Conservation (phyloP, 495 filamentous ascomycete species). For the Xylaria castorea region DNA sequence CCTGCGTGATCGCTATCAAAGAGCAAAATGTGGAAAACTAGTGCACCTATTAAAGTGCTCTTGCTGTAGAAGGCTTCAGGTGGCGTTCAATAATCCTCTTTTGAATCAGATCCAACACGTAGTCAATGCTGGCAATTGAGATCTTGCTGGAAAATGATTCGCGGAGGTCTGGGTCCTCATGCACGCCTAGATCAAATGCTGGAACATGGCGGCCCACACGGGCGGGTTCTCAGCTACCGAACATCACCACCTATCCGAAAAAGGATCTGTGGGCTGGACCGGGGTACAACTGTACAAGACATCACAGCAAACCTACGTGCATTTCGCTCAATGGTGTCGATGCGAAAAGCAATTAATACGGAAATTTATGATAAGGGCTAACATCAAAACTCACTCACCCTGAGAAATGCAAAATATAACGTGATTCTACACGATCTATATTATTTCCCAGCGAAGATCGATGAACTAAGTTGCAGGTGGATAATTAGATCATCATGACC, state of each 20-base stretch:
- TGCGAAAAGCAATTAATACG: background rate
- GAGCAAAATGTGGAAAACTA: no score
- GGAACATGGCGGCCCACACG: background rate
- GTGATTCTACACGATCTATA: background rate
- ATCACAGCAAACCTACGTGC: background rate
- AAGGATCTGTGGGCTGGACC: background rate
- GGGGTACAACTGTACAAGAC: background rate
- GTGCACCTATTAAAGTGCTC: background rate
- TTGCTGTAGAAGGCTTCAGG: background rate
- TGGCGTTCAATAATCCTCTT: background rate
- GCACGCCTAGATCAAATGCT: slow-evolving; percentile 1
- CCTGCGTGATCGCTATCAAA: background rate
- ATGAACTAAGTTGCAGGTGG: background rate
- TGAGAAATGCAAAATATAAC: background rate
- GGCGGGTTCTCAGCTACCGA: background rate
- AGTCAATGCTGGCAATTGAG: no score
- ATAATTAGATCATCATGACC: background rate
- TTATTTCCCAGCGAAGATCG: background rate
- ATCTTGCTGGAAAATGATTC: no score
- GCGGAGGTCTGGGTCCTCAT: background rate
- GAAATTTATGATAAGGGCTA: background rate
- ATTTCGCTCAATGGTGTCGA: background rate
- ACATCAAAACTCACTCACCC: no score
- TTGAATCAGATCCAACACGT: no score
- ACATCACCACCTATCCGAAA: background rate